phyloP scores from a whole-genome alignment of 306 rosid genomes.

The Begonia fuchsioides region DNA sequence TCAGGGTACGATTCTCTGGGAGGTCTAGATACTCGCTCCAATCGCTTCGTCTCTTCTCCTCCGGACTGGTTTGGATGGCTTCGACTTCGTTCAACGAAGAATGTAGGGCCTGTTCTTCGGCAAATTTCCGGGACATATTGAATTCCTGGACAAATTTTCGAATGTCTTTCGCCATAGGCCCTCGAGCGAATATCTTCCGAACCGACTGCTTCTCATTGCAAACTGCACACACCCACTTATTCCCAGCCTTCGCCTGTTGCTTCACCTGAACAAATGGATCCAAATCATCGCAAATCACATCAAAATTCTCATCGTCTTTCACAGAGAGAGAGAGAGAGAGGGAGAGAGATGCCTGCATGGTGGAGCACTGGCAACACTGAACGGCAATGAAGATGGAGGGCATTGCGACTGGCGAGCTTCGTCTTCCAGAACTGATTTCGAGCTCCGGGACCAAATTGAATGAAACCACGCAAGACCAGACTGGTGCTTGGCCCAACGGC shows the following conservation, averaged over 20 bases:
- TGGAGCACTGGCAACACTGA: conserved; percentile 73
- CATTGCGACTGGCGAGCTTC: conserved; percentile 19
- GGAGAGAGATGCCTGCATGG: conserved; percentile 50
- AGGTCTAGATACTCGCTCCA: conserved; percentile 59
- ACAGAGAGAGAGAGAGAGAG: conserved; percentile 7
- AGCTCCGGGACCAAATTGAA: neutral
- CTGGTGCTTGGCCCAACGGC: no score
- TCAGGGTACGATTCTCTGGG: conserved; percentile 5
- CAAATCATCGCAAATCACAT: neutral
- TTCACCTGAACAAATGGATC: conserved; percentile 36
- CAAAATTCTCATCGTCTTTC: neutral
- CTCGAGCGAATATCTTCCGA: conserved; percentile 62
- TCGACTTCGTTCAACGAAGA: neutral
- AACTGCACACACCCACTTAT: conserved; percentile 65
- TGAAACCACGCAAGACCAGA: no score
- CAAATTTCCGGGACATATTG: conserved; percentile 52
- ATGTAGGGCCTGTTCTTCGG: conserved; percentile 14
- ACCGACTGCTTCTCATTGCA: conserved; percentile 74
- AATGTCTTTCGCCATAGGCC: conserved; percentile 52
- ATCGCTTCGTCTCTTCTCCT: conserved; percentile 23
- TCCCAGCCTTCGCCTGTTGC: conserved; percentile 47
- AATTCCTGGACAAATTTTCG: conserved; percentile 66
- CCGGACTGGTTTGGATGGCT: neutral
- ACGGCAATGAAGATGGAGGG: conserved; percentile 58
- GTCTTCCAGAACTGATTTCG: neutral